Conservation (phyloP, 2,329 filamentous ascomycete genomes). For the Conoideocrella luteorostrata region DNA sequence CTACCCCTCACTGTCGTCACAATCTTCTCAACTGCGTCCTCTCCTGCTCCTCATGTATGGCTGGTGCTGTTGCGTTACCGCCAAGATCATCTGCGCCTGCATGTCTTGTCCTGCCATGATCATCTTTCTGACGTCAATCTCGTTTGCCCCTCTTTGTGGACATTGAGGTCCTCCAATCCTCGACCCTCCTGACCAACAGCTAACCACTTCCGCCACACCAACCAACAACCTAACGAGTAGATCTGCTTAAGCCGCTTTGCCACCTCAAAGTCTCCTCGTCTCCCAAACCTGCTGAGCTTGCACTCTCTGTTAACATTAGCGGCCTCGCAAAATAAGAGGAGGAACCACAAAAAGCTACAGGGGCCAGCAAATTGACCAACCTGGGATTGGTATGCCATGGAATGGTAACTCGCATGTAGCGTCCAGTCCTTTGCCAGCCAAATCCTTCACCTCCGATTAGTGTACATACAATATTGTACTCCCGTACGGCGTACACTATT, state of each 20-base stretch:
- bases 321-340: background rate
- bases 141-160: constrained; percentile 4
- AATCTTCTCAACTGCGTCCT: background rate
- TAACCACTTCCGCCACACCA: too few relatives aligned
- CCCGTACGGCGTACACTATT: too few relatives aligned
- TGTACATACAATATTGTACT: too few relatives aligned
- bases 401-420: too few relatives aligned
- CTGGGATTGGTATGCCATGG: too few relatives aligned
- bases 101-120: background rate
- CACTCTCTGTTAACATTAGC: background rate
- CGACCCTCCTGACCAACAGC: too few relatives aligned
- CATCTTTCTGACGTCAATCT: constrained; percentile 5
- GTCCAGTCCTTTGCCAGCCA: too few relatives aligned
- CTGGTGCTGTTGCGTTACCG: background rate
- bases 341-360: background rate
- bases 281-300: background rate
- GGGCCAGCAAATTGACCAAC: background rate
- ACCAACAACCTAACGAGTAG: too few relatives aligned
- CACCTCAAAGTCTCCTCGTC: background rate
- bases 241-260: too few relatives aligned
- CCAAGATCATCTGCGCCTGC: background rate
- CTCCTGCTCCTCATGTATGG: background rate
- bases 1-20: background rate
- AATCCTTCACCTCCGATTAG: background rate
- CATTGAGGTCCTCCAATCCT: background rate